Conservation (phyloP, 495 filamentous ascomycete species). For the Penicillium samsonianum region DNA sequence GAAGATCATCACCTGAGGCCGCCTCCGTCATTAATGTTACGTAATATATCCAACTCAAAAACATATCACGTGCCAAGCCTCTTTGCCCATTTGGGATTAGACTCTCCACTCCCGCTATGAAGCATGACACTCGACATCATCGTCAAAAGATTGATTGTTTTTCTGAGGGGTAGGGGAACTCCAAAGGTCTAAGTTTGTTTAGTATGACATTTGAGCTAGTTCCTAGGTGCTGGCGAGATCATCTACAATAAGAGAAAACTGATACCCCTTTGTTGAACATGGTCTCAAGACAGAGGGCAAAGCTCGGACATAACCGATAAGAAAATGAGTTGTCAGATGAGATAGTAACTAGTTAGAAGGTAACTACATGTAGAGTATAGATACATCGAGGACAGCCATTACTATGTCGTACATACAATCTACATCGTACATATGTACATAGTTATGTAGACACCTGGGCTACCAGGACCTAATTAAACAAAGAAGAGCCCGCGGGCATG, state of each 20-base stretch:
- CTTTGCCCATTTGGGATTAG: neutral
- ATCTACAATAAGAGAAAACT: neutral
- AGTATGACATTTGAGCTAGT: neutral
- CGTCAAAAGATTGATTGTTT: neutral
- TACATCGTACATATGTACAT: too few relatives aligned
- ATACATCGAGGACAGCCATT: too few relatives aligned
- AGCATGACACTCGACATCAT: neutral
- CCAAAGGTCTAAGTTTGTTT: neutral
- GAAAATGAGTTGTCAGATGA: too few relatives aligned
- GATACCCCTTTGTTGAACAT: neutral
- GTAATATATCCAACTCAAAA: neutral
- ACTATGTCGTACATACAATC: too few relatives aligned
- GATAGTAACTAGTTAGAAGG: too few relatives aligned
- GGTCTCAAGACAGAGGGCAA: neutral
- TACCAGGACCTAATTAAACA: too few relatives aligned
- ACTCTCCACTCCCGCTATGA: neutral
- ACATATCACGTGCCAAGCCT: neutral
- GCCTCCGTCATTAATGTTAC: constrained; percentile 15
- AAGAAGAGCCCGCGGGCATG: too few relatives aligned
- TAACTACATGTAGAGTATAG: too few relatives aligned
- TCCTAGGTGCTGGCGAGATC: neutral
- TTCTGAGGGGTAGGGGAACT: neutral
- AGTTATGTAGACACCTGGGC: too few relatives aligned
- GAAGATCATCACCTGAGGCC: constrained; percentile 12
- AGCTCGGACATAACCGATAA: too few relatives aligned